These are phyloP conservation scores for Medakamo hakoo DNA, from an alignment of 139 green algal species.

Conservation along the genomic window DNA sequence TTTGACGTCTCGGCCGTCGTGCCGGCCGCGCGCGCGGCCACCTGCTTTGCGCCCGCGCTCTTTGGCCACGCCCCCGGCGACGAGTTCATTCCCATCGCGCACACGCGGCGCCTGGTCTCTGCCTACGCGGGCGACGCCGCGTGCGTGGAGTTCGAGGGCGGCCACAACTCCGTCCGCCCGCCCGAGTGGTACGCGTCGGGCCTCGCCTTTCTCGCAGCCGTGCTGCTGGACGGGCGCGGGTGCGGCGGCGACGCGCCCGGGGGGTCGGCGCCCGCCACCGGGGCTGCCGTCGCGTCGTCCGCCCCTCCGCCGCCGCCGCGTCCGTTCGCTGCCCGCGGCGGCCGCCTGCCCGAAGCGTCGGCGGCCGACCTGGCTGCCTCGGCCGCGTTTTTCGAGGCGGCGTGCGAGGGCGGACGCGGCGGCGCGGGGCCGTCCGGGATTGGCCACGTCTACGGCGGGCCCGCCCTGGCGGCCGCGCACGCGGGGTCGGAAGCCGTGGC, in stretches of 20 bases:
- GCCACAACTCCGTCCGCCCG: conserved; percentile 72
- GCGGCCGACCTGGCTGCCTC: too few species aligned
- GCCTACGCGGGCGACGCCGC: conserved; percentile 76
- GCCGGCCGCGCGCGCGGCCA: conserved; percentile 24
- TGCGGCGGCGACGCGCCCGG: neutral
- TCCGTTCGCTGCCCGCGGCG: too few species aligned
- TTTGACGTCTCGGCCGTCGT: conserved; percentile 64
- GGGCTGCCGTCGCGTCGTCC: neutral
- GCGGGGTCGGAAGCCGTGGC: too few species aligned
- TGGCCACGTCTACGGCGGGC: too few species aligned
- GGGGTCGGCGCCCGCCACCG: neutral
- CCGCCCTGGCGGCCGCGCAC: too few species aligned
- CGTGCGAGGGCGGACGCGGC: too few species aligned
- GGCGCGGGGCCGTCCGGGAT: too few species aligned
- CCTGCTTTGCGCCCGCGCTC: conserved; percentile 61
- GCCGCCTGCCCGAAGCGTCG: too few species aligned
- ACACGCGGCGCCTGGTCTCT: conserved; percentile 47
- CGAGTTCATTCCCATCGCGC: conserved; percentile 56
- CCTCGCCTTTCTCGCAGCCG: neutral
- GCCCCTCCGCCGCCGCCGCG: too few species aligned
- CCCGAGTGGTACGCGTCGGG: neutral
- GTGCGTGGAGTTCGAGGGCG: conserved; percentile 69
- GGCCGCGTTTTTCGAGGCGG: too few species aligned
- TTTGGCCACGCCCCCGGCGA: conserved; percentile 81
- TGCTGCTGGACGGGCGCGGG: neutral